phyloP scores from a whole-genome alignment of 2,329 filamentous ascomycete species.

The Penicillium sp. region DNA sequence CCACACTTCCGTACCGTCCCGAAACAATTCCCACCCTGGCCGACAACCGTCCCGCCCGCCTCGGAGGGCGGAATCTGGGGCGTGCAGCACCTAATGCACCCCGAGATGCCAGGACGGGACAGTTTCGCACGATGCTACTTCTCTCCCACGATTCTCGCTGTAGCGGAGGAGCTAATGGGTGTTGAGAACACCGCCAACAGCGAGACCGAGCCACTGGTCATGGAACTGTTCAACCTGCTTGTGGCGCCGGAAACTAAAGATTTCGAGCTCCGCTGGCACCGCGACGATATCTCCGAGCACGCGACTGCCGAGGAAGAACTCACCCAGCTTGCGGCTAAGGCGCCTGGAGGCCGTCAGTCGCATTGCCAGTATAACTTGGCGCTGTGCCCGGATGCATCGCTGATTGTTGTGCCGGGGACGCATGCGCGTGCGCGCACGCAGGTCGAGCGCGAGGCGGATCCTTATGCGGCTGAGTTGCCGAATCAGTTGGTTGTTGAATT shows the following conservation, averaged over 20 bases:
- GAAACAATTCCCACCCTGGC: conserved; percentile 87
- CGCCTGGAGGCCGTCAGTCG: conserved; percentile 43
- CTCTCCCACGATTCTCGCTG: conserved; percentile 51
- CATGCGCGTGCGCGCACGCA: conserved; percentile 64
- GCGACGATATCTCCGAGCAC: conserved; percentile 67
- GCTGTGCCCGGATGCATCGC: conserved; percentile 62
- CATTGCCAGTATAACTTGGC: conserved; percentile 86
- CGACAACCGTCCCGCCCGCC: conserved; percentile 43
- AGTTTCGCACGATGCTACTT: conserved; percentile 66
- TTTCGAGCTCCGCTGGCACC: conserved; percentile 74
- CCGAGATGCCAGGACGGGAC: conserved; percentile 53
- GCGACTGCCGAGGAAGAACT: conserved; percentile 60
- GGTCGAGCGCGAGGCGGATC: conserved; percentile 57
- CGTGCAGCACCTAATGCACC: conserved; percentile 75
- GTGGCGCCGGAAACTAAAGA: conserved; percentile 58
- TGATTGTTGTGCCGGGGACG: conserved; percentile 69
- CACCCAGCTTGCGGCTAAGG: conserved; percentile 46
- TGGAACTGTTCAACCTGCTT: conserved; percentile 83
- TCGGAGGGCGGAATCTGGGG: conserved; percentile 68
- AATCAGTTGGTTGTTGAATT: conserved; percentile 59
- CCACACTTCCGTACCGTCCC: conserved; percentile 73
- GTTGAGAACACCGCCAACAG: conserved; percentile 31
- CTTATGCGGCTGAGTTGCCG: conserved; percentile 54
- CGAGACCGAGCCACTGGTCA: conserved; percentile 58
- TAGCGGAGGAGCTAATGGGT: conserved; percentile 58